Evolutionary conservation across 2,329 filamentous ascomycete genomes (phyloP).

Genomic region (Hymenoscyphus salicellus): DNA sequence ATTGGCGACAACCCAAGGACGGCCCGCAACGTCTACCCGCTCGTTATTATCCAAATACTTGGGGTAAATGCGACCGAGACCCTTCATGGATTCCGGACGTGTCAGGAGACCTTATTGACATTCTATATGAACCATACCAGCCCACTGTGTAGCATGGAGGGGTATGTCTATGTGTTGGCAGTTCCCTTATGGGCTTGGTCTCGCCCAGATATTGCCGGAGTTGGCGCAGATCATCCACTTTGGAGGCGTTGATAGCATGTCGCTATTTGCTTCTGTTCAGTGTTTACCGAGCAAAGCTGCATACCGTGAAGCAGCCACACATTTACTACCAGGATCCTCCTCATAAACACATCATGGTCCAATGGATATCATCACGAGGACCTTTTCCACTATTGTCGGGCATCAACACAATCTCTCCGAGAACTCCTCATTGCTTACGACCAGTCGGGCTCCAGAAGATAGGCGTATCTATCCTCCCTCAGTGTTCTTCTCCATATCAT

Average conservation of each 20-base stretch:
- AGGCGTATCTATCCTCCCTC: neutral
- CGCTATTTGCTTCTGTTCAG: constrained; percentile 10
- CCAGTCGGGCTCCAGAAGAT: neutral
- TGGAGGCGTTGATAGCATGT: constrained; percentile 7
- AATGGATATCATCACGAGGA: constrained; percentile 23
- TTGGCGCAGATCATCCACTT: constrained; percentile 12
- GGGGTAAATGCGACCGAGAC: neutral
- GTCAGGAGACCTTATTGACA: neutral
- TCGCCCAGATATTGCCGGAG: neutral
- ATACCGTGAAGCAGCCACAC: constrained; percentile 19
- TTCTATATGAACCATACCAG: neutral
- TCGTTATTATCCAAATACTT: neutral
- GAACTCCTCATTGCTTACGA: neutral
- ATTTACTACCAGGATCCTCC: constrained; percentile 19
- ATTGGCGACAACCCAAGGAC: neutral
- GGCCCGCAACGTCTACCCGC: constrained; percentile 5
- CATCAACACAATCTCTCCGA: neutral
- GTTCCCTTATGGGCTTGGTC: neutral
- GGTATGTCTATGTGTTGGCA: constrained; percentile 1
- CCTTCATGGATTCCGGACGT: neutral
- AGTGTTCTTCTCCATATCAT: neutral
- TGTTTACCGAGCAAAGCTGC: constrained; percentile 20
- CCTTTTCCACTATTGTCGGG: constrained; percentile 6
- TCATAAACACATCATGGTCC: constrained; percentile 14
- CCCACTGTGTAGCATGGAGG: neutral